Evolutionary conservation across 2,329 filamentous ascomycete genomes (phyloP), one percentile per base, ranked within the genome.

Genomic region (Eurotiales sp.): DNA sequence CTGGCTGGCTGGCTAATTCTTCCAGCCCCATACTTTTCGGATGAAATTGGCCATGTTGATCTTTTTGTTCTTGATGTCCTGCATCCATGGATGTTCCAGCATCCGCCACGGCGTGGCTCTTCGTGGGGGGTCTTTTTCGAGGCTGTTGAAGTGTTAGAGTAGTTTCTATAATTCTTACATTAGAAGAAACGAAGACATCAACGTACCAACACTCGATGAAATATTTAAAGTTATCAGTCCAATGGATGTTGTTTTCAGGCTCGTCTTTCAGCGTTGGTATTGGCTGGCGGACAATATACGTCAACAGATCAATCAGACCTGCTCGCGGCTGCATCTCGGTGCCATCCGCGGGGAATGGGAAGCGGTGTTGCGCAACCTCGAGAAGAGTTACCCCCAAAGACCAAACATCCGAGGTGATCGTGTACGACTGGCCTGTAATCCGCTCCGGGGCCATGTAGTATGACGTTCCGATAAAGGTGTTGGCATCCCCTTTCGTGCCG

Each of bases 401-500:
- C 93, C 93, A 99, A 51, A 99, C 93, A 62, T 99, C 93, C 7
- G 90, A 96, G 2, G 92, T 99, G 70, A 99, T 99, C 55, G 92
- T 99, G 72, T 99, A 99, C 45, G 87, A 92, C 74, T 97, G 90
- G 53, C 93, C 93, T 1, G 93, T 96, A 68, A 99, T 99, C 47
- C 93, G 87, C 71, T 99, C 93, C 0, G 93, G 93, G 3, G 93
- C 93, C 93, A 99, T 99, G 77, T 99, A 99, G 69, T 97, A 99
- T 55, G 89, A 95, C 11, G 93, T 99, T 57, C 93, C 93, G 66
- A 99, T 99, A 65, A 99, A 99, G 0, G 93, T 99, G 69, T 97
- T 96, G 58, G 93, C 93, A 68, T 97, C 93, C 49, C 93, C 93
- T 71, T 99, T 97, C 45, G 93, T 99, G 58, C 93, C 95, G 66